Evolutionary conservation across 257 asterid genomes (phyloP), one percentile per base, ranked within the genome.

Genomic region (Nicotiana tabacum): DNA sequence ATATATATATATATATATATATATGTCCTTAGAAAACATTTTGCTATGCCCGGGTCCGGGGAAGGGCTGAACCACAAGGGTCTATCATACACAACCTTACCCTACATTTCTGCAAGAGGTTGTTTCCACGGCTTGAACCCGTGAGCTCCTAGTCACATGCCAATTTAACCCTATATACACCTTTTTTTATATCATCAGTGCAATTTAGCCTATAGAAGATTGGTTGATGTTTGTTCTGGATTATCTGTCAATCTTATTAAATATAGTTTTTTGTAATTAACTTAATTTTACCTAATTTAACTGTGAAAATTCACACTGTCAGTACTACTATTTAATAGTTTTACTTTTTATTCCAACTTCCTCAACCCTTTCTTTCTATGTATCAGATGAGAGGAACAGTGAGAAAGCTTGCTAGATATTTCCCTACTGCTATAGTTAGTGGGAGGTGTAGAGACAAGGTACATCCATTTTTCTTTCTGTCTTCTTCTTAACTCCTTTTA

Each of bases 401-500:
- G 82, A 91, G 88, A 77, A 92, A 89, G 83, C 83, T 94, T 5
- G 98, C 97, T 0, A 86, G 84, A 72, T 86, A 85, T 66, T 91
- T 94, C n/a, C 98, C 98, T 8, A 90, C 97, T 46, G 98, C 97
- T 6, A 94, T 94, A 27, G 95, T 94, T 12, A 94, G 90, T 62
- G 98, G 98, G 56, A 90, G 98, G 46, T 87, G 98, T 87, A 85
- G 90, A 86, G 97, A 92, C 86, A 94, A 94, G 91, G 98, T 92
- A 86, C 58, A 66, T 46, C 10, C 2, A 29, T 57, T 57, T 57
- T 2, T 6, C 5, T 6, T 15, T 62, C 1, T 27, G 32, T 12
- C 11, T 66, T 9, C 43, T 29, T 66, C 15, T 66, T 27, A 7
- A 29, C 1, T 66, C 13, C 33, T 66, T 24, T 66, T 37, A 6